phyloP scores from a whole-genome alignment of 305 asterid genomes.

The Rubia tinctorum region DNA sequence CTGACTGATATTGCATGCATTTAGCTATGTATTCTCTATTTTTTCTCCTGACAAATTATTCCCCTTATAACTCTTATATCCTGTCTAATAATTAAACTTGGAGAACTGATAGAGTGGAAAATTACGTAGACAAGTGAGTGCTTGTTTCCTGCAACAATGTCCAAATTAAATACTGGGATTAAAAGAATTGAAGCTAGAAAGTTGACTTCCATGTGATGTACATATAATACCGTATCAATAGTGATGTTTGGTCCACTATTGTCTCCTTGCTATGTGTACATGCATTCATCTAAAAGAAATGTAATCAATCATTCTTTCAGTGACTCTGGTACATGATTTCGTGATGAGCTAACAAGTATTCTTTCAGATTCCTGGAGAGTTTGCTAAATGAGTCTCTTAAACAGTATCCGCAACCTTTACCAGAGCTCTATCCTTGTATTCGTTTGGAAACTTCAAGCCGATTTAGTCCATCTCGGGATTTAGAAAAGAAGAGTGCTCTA shows the following conservation, averaged over 20 bases:
- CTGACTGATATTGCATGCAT: neutral
- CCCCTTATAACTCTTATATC: neutral
- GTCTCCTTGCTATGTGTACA: neutral
- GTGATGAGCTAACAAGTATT: slow-evolving; percentile 20
- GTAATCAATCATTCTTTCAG: neutral
- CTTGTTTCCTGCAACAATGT: neutral
- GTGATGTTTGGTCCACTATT: neutral
- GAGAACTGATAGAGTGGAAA: neutral
- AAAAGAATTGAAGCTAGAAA: neutral
- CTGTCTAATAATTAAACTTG: neutral
- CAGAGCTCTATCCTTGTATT: slow-evolving; percentile 60
- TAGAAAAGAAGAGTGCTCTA: slow-evolving; percentile 50
- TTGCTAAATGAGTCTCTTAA: slow-evolving; percentile 64
- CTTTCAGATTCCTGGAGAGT: slow-evolving; percentile 71
- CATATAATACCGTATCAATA: neutral
- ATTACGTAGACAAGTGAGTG: neutral
- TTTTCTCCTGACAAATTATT: neutral
- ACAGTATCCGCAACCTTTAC: slow-evolving; percentile 50
- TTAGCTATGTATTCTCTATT: neutral
- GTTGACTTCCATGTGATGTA: neutral
- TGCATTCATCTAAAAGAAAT: neutral
- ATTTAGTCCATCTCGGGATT: slow-evolving; percentile 38
- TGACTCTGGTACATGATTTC: neutral
- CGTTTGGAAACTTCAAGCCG: slow-evolving; percentile 38
- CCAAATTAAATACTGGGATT: neutral